phyloP scores from a whole-genome alignment of 2,329 filamentous ascomycete species.

The Paraconiothyrium brasiliense region DNA sequence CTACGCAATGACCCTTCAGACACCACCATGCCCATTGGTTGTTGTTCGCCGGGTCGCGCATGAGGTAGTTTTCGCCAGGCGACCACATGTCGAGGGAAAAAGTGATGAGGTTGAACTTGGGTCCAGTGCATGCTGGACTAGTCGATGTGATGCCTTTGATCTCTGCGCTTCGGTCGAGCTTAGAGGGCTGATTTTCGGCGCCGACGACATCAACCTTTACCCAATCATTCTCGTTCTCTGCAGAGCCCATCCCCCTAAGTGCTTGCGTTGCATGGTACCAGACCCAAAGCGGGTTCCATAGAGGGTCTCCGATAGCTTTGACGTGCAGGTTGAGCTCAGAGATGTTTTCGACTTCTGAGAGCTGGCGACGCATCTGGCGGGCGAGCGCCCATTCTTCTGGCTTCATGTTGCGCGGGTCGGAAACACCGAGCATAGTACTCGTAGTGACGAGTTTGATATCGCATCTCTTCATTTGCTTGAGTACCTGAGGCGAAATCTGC shows the following conservation, averaged over 20 bases:
- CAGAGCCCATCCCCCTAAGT: slow-evolving; percentile 44
- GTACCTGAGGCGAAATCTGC: slow-evolving; percentile 33
- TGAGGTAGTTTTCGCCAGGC: slow-evolving; percentile 47
- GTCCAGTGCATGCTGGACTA: slow-evolving; percentile 22
- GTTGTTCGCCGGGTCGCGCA: slow-evolving; percentile 29
- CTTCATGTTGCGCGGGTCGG: slow-evolving; percentile 47
- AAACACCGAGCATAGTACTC: slow-evolving; percentile 46
- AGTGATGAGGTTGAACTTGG: slow-evolving; percentile 40
- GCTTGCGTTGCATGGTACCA: slow-evolving; percentile 49
- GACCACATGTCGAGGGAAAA: slow-evolving; percentile 49
- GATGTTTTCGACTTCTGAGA: slow-evolving; percentile 31
- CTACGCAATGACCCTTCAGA: slow-evolving; percentile 24
- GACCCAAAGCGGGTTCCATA: slow-evolving; percentile 53
- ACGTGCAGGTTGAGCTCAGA: slow-evolving; percentile 39
- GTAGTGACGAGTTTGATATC: slow-evolving; percentile 45
- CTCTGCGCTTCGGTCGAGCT: neutral
- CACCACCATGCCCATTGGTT: slow-evolving; percentile 49
- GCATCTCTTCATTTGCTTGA: slow-evolving; percentile 37
- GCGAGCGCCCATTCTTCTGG: slow-evolving; percentile 44
- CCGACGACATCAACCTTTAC: neutral
- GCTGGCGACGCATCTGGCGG: slow-evolving; percentile 35
- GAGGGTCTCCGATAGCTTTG: slow-evolving; percentile 48
- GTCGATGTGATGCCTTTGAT: neutral
- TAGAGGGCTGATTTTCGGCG: neutral
- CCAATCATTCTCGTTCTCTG: neutral